Conservation (phyloP, 2,329 filamentous ascomycete species). For the Endocalyx cinctus region DNA sequence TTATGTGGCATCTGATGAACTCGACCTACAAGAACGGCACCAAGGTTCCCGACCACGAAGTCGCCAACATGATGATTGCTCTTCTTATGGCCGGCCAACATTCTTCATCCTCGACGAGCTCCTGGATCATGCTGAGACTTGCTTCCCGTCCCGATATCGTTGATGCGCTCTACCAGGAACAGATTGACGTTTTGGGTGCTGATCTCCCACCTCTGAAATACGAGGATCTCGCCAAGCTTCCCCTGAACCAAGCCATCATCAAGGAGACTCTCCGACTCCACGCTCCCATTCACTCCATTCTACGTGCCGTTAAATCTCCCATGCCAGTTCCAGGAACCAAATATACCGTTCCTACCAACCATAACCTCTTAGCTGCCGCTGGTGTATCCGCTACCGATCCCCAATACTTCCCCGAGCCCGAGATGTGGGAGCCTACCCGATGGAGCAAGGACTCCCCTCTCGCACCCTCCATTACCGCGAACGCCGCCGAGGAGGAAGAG, state of each 20-base stretch:
- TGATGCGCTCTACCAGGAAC: constrained; percentile 80
- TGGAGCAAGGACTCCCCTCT: constrained; percentile 68
- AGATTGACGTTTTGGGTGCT: constrained; percentile 66
- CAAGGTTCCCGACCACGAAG: constrained; percentile 73
- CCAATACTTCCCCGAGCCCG: constrained; percentile 75
- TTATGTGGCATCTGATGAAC: constrained; percentile 88
- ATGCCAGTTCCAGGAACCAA: constrained; percentile 80
- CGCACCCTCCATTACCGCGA: constrained; percentile 41
- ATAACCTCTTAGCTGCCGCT: constrained; percentile 79
- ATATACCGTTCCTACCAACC: constrained; percentile 74
- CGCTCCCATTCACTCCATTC: constrained; percentile 90
- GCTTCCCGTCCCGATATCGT: constrained; percentile 72
- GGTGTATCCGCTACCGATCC: constrained; percentile 71
- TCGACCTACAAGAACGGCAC: constrained; percentile 80
- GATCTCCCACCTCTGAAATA: constrained; percentile 72
- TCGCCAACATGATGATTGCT: constrained; percentile 92
- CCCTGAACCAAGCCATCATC: constrained; percentile 78
- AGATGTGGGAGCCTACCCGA: constrained; percentile 83
- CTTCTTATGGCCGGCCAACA: constrained; percentile 90
- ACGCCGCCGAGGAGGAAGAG: constrained; percentile 55
- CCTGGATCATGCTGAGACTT: constrained; percentile 81
- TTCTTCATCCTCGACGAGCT: constrained; percentile 76
- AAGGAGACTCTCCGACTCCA: constrained; percentile 91
- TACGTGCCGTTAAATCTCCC: constrained; percentile 86
- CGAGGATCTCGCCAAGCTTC: constrained; percentile 72